These are phyloP conservation scores for Penicillium hesseltinei DNA, from an alignment of 2,329 filamentous ascomycete genomes.

Conservation along the genomic window DNA sequence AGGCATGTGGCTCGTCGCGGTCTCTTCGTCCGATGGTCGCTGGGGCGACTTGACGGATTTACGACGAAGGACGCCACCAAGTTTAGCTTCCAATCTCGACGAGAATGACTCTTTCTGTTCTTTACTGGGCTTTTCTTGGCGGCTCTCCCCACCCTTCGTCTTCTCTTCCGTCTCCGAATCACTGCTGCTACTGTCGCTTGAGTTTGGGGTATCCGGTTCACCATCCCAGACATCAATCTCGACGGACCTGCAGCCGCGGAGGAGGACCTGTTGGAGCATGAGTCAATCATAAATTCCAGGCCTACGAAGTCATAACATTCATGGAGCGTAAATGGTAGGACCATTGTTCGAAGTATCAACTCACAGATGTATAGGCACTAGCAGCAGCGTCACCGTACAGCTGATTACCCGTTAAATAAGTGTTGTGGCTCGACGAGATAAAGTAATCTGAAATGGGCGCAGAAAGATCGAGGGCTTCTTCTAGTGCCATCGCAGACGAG, in stretches of 20 bases:
- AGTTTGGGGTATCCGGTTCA: constrained; percentile 43
- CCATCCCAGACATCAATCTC: constrained; percentile 97
- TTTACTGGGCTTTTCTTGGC: constrained; percentile 15
- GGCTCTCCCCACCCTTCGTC: constrained; percentile 3
- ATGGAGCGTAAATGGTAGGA: not conserved
- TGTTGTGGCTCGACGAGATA: constrained; percentile 93
- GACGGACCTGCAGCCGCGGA: constrained; percentile 79
- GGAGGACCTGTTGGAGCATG: constrained; percentile 58
- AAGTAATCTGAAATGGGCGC: constrained; percentile 84
- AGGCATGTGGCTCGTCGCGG: constrained; percentile 6
- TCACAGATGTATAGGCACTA: constrained; percentile 72
- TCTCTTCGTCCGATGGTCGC: not conserved
- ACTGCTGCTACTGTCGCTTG: constrained; percentile 25
- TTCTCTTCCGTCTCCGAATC: constrained; percentile 28
- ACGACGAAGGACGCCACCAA: constrained; percentile 22
- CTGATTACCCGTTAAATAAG: constrained; percentile 85
- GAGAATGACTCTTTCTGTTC: constrained; percentile 16
- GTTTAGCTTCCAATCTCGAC: constrained; percentile 25
- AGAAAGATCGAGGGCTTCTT: constrained; percentile 56
- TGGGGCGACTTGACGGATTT: constrained; percentile 15
- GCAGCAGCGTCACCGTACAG: constrained; percentile 73
- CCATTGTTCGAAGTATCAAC: constrained; percentile 27
- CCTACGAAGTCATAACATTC: not conserved
- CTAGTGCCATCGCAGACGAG: constrained; percentile 43
- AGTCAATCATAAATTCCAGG: not conserved